Evolutionary conservation across 1,284 basidiomycete species (phyloP).

Genomic region (Macrocybe sp.): DNA sequence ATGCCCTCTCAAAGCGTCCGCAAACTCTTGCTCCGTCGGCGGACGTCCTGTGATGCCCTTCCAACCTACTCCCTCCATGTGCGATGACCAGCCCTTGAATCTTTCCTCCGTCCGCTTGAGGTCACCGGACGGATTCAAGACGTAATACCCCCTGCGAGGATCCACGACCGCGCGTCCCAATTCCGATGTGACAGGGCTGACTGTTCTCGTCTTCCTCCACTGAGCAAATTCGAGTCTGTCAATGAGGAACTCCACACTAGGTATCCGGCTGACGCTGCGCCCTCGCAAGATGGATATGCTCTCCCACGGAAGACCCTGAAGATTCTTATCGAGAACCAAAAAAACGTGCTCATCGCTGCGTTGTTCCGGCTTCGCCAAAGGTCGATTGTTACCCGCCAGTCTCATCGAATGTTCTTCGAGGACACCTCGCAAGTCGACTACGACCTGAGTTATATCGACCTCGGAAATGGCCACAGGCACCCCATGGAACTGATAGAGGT

Average conservation of each 20-base stretch:
- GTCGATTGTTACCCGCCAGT: slow-evolving; percentile 19
- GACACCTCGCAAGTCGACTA: slow-evolving; percentile 64
- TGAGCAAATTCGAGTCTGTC: slow-evolving; percentile 71
- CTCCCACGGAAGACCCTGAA: slow-evolving; percentile 95
- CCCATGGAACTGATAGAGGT: slow-evolving; percentile 92
- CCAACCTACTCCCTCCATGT: slow-evolving; percentile 76
- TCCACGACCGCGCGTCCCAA: slow-evolving; percentile 54
- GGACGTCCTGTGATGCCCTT: slow-evolving; percentile 72
- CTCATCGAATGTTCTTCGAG: slow-evolving; percentile 65
- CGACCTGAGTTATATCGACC: slow-evolving; percentile 86
- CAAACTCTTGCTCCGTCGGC: slow-evolving; percentile 80
- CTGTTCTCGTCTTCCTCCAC: slow-evolving; percentile 26
- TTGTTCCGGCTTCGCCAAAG: slow-evolving; percentile 14
- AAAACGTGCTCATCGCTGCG: slow-evolving; percentile 66
- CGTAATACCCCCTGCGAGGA: slow-evolving; percentile 70
- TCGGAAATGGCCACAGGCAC: slow-evolving; percentile 88
- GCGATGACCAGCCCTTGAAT: slow-evolving; percentile 74
- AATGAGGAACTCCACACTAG: slow-evolving; percentile 82
- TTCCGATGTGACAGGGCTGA: slow-evolving; percentile 5
- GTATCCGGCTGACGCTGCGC: slow-evolving; percentile 86
- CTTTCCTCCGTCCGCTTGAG: slow-evolving; percentile 78
- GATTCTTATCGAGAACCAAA: slow-evolving; percentile 86
- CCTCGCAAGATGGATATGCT: slow-evolving; percentile 85
- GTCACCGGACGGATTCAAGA: slow-evolving; percentile 93
- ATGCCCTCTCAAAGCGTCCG: slow-evolving; percentile 61